Base-by-base conservation (phyloP, 306 rosid species). In the Comarum palustre region DNA sequence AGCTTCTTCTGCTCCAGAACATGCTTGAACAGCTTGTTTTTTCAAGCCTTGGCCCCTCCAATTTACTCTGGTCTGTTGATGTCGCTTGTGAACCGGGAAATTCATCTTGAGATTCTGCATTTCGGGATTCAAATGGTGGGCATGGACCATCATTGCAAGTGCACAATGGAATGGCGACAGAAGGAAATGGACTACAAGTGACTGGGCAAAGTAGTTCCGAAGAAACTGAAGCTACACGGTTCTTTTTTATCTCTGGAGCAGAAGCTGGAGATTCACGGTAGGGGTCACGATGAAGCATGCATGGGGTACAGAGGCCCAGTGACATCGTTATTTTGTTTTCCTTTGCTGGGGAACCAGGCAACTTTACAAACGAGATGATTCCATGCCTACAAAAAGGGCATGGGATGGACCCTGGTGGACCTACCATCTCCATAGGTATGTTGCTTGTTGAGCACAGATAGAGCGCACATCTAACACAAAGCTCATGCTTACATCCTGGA, bases 1-100 rank as follows among this genome's bases (percentile, higher is more conserved):
- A 90, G 80, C 96, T 91, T 88, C 99, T 91, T 82, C 93, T 87
- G 71, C 92, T 82, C 97, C 99, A 91, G 70, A 95, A 90, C 96
- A 91, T 87, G 87, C 73, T 82, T 78, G 99, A 89, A 65, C 99
- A 95, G 61, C 85, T 91, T 38, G 88, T 86, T 75, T 85, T 90
- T 52, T 80, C 99, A 45, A 85, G 71, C 67, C 91, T 90, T 16
- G 93, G 88, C 71, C 91, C 90, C 74, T 87, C 97, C 83, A 81
- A 58, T 82, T 95, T 91, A 71, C 86, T 90, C 78, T 80, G 87
- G 65, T 84, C 93, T 15, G 16, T 55, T 3, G 85, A 78, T 8
- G 86, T 77, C 46, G 77, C 73, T 73, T 93, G 92, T 1, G 88
- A 78, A 11, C 64, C 79, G 6, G 86, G 90, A 0, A 86, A 82